Base-by-base conservation (phyloP, 2,329 filamentous ascomycete species). In the Aspergillus sp. region DNA sequence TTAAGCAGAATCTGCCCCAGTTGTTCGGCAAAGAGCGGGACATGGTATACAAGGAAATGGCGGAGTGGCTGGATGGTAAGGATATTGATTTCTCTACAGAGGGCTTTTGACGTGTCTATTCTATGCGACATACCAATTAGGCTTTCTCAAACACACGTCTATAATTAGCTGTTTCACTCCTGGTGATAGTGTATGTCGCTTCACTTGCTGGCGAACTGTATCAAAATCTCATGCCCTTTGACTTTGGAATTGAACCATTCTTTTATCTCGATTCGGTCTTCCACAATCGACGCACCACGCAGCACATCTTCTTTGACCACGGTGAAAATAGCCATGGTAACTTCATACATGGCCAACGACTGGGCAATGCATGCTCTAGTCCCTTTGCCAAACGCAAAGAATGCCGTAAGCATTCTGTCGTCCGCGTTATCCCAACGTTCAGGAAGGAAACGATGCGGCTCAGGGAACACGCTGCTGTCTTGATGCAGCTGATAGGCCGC, bases 161-260 rank as follows among this genome's bases (percentile, higher is more conserved):
- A 21, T 19, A 7, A 8, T 19, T 21, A 10, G 4, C 11, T 10
- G 10, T 49, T 50, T 7, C n/a, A 30, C 10, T 8, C 7, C 2
- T n/a, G n/a, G n/a, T 32, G 27, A 23, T 3, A 8, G n/a, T 27
- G 23, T 32, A 15, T 27, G 11, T 27, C 11, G 15, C n/a, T 17
- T 54, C 36, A 54, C 5, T 15, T 15, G 13, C 36, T 21, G 4
- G 51, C 55, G 50, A 60, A 63, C 41, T 54, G 38, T n/a, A 68
- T 59, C 52, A 63, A 23, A 44, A 85, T 81, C 66, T 73, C 78
- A 62, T 81, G 81, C 0, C 79, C 81, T 41, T 80, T 78, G 1
- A 85, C 78, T 63, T 78, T 80, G 1, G 78, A 80, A 64, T 85
- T 85, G 63, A 86, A 85, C 83, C 83, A 85, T 66, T 86, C 81